phyloP scores from a whole-genome alignment of 2,329 filamentous ascomycete genomes.

The Aspergillus flavus region DNA sequence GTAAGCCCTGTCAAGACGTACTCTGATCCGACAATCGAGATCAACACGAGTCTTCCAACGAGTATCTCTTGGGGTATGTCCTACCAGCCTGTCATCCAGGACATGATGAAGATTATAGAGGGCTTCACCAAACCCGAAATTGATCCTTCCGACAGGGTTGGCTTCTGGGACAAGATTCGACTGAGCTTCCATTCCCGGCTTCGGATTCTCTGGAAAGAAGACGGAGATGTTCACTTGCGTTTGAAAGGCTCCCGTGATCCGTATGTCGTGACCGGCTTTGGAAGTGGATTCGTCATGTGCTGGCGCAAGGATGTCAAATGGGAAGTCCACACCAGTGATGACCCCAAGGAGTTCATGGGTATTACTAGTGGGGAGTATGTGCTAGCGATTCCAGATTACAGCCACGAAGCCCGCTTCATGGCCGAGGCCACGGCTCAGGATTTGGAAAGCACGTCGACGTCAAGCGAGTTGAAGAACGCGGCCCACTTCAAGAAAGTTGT shows the following conservation, averaged over 20 bases:
- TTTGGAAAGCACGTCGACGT: constrained; percentile 62
- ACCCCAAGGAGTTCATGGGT: constrained; percentile 91
- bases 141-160: constrained; percentile 88
- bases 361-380: constrained; percentile 96
- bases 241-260: constrained; percentile 89
- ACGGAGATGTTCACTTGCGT: constrained; percentile 91
- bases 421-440: constrained; percentile 49
- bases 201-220: constrained; percentile 87
- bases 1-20: constrained; percentile 96
- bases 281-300: constrained; percentile 96
- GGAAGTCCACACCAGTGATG: constrained; percentile 79
- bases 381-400: constrained; percentile 90
- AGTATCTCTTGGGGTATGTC: constrained; percentile 96
- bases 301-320: constrained; percentile 94
- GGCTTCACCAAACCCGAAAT: constrained; percentile 95
- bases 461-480: constrained; percentile 67
- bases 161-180: constrained; percentile 98
- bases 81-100: constrained; percentile 96
- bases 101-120: constrained; percentile 99
- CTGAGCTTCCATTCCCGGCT: constrained; percentile 92
- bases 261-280: constrained; percentile 88
- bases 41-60: constrained; percentile 90
- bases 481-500: constrained; percentile 97
- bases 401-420: constrained; percentile 76
- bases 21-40: constrained; percentile 86